Evolutionary conservation across 306 rosid species (phyloP), one percentile per base, ranked within the genome.

Genomic region (Vigna unguiculata): DNA sequence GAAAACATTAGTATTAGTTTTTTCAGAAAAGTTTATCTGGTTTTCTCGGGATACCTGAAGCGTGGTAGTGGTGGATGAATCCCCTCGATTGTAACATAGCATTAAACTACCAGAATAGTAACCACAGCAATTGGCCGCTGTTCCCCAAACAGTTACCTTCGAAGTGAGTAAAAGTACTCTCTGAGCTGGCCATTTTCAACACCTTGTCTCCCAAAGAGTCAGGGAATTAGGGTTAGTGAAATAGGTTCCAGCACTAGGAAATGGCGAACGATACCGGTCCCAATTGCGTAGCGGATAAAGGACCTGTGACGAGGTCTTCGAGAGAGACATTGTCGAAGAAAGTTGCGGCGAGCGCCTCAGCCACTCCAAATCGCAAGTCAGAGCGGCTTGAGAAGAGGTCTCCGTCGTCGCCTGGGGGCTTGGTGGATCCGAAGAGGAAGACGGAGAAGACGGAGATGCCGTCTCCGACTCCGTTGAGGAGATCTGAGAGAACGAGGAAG

Each of bases 391-490:
- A 68, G 72, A 88, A 80, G 85, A 45, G 32, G 21, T 9, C 65
- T 12, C 85, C 85, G 40, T 57, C 36, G 6, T 38, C 79, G 43
- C 69, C 79, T 7, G 74, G 57, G 1, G 75, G 62, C 16, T 48
- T 67, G 24, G 58, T 70, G 71, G 86, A 84, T 75, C 82, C 25
- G 57, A 76, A 69, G 21, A 45, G 71, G 94, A 86, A 79, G 86
- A 58, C 20, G 14, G 4, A 17, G 30, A 16, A 43, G 11, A n/a
- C n/a, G n/a, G n/a, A n/a, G n/a, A n/a, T n/a, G n/a, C n/a, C n/a
- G n/a, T n/a, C n/a, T n/a, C 81, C 78, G 1, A 88, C 85, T 76
- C 85, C 89, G 30, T 69, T 90, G 69, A 80, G 97, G 87, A 87
- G 94, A 86, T 92, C 98, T 4, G 85, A 81, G 72, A 85, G 95